Evolutionary conservation across 148 eudicot species (phyloP), one percentile per base, ranked within the genome.

Genomic region (Arctostaphylos glauca): DNA sequence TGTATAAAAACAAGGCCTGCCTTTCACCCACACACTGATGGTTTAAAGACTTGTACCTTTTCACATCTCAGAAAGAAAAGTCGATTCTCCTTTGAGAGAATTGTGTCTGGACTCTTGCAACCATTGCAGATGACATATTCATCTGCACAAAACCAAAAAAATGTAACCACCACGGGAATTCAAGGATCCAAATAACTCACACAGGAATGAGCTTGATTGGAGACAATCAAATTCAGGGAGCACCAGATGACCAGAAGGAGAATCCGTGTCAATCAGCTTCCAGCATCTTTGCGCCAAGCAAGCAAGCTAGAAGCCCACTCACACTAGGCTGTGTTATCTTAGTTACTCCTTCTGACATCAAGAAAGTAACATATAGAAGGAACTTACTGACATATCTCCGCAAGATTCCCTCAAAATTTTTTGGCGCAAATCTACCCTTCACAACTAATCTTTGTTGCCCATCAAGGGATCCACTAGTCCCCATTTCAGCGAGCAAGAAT

Each of bases 81-180:
- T 60, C 98, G 88, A 74, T 96, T 94, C 85, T 96, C 95, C 86
- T 96, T 94, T 0, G 96, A 89, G 50, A 96, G 93, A 84, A 96
- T 92, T 53, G 99, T 96, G 87, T 96, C 98, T 44, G 99, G 92
- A 83, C 99, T 96, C 83, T 94, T 96, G 86, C 99, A 94, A 43
- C 99, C 98, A 91, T 92, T 92, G 88, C 98, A 94, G 76, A 96
- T 94, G 78, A 96, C 98, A 86, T 96, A 96, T 74, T 93, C 99
- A 87, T 96, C 97, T 94, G 83, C 54, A 67, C 41, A 43, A 49
- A 19, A 64, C 2, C 18, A 44, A 76, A 54, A 55, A 79, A 13
- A 56, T 12, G 47, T 58, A 1, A 67, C 49, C 46, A 82, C 31
- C 59, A 60, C 12, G 9, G 13, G 67, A 79, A 81, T 31, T 47